A percentile compares a stretch with the other conserved stretches of the same genome.
Conservation (phyloP, 2,329 filamentous ascomycete genomes). For the Colletotrichum gloeosporioides region DNA sequence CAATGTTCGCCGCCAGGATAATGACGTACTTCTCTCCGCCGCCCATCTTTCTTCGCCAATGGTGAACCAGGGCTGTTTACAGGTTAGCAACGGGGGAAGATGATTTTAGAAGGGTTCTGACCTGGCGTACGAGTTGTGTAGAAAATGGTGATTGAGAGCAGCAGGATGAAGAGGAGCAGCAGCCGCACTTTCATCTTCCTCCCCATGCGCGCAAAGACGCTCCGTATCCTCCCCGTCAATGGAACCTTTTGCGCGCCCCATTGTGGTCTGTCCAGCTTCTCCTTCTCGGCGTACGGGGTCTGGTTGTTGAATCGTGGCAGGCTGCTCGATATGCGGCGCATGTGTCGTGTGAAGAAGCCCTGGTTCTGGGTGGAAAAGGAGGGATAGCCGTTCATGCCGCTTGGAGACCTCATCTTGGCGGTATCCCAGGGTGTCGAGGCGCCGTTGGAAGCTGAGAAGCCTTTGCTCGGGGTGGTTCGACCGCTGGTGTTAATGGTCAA, state of each 20-base stretch:
- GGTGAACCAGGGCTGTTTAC: constrained; percentile 54
- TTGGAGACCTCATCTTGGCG: constrained; percentile 75
- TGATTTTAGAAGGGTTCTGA: constrained; percentile 27
- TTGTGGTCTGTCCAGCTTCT: constrained; percentile 70
- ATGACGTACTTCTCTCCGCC: constrained; percentile 92
- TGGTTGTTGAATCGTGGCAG: constrained; percentile 73
- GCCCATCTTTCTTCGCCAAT: constrained; percentile 79
- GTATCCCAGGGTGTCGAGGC: constrained; percentile 79
- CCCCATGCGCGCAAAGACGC: constrained; percentile 56
- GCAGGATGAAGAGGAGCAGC: constrained; percentile 61
- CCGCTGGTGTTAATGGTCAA: constrained; percentile 74
- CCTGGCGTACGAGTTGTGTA: constrained; percentile 76
- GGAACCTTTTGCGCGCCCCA: constrained; percentile 55
- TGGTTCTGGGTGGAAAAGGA: constrained; percentile 82
- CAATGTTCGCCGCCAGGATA: constrained; percentile 90
- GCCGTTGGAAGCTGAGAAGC: constrained; percentile 55
- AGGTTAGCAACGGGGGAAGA: constrained; percentile 27
- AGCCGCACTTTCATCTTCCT: constrained; percentile 71
- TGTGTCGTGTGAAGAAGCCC: constrained; percentile 87
- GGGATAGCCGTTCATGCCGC: constrained; percentile 73
- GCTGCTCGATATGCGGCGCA: constrained; percentile 79
- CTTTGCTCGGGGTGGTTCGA: constrained; percentile 67
- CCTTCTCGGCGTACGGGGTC: constrained; percentile 73
- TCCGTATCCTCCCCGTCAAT: constrained; percentile 51
- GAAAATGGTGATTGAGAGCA: constrained; percentile 69